phyloP scores from a whole-genome alignment of 2,329 filamentous ascomycete species.

The Aureobasidium namibiae region DNA sequence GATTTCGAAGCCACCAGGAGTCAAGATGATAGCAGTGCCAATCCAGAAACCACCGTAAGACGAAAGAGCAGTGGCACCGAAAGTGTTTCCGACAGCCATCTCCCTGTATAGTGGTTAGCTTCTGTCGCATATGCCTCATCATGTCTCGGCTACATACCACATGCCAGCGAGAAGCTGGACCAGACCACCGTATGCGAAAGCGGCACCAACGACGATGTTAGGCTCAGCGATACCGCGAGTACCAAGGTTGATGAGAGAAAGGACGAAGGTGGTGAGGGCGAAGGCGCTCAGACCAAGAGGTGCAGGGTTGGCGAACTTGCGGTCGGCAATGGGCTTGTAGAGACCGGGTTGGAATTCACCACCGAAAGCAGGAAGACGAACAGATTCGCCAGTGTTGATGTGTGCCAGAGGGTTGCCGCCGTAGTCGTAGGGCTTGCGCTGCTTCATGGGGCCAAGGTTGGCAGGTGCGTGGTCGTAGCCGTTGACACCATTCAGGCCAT shows the following conservation, averaged over 20 bases:
- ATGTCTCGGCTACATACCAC: slow-evolving; percentile 38
- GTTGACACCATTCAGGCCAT: no score
- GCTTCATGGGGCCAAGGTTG: slow-evolving; percentile 22
- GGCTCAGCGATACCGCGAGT: slow-evolving; percentile 34
- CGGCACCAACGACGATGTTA: slow-evolving; percentile 41
- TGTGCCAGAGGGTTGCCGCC: slow-evolving; percentile 45
- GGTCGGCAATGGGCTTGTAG: slow-evolving; percentile 29
- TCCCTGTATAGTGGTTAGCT: slow-evolving; percentile 29
- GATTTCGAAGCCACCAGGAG: slow-evolving; percentile 45
- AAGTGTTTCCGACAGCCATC: slow-evolving; percentile 54
- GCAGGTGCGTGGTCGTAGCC: slow-evolving; percentile 31
- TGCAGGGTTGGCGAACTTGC: slow-evolving; percentile 51
- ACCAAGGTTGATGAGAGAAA: slow-evolving; percentile 43
- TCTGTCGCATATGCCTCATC: neutral
- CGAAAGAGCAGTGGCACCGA: slow-evolving; percentile 53
- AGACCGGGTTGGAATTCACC: slow-evolving; percentile 46
- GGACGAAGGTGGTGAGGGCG: slow-evolving; percentile 56
- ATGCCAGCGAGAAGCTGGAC: slow-evolving; percentile 45
- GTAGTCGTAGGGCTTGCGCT: slow-evolving; percentile 42
- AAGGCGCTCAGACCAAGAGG: slow-evolving; percentile 55
- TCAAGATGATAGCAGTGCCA: slow-evolving; percentile 50
- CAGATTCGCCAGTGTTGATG: slow-evolving; percentile 40
- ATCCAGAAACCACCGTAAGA: slow-evolving; percentile 58
- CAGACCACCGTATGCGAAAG: slow-evolving; percentile 43
- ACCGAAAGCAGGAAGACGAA: slow-evolving; percentile 41